Evolutionary conservation across 2,329 filamentous ascomycete species (phyloP), one percentile per base, ranked within the genome.

Genomic region (Zymoseptoria ardabiliae): DNA sequence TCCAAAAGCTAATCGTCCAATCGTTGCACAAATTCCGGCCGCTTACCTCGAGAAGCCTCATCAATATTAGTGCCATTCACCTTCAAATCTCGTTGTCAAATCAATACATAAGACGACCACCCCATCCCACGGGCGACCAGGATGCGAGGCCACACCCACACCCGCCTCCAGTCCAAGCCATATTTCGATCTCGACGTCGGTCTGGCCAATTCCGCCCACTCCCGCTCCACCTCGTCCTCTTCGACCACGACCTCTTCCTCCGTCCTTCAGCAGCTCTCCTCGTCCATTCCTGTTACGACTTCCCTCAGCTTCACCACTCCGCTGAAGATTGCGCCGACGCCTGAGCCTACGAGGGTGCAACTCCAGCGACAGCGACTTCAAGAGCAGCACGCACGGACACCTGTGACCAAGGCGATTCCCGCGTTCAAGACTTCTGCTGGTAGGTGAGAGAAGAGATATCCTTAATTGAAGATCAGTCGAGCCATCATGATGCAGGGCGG

Each of bases 341-440:
- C 69, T 30, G 69, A 71, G 9, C 64, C 61, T 10, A 71, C 69
- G 4, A 58, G 69, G 54, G 63, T 70, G 6, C 68, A 70, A 30
- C 65, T 72, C 51, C 70, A 71, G 61, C 58, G 60, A 55, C 69
- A 72, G 59, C 58, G 65, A 49, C 52, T 69, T 60, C 58, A 67
- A 54, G 59, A 68, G 59, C 62, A 69, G 59, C 59, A 68, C 58
- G 60, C 59, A n/a, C 62, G 58, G 58, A 62, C 63, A 22, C 50
- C 65, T 41, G 64, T 70, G 58, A 68, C 62, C 62, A 65, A 62
- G 52, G 63, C 61, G 5, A 70, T 73, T 52, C 72, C 72, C 50
- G 72, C 71, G 22, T 69, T 70, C 62, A 71, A 68, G 61, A 73
- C 72, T 57, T 70, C 69, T 56, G 71, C 72, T 59, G 69, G 72